phyloP scores from a whole-genome alignment of 179 eudicot species.

The Vitellaria paradoxa region DNA sequence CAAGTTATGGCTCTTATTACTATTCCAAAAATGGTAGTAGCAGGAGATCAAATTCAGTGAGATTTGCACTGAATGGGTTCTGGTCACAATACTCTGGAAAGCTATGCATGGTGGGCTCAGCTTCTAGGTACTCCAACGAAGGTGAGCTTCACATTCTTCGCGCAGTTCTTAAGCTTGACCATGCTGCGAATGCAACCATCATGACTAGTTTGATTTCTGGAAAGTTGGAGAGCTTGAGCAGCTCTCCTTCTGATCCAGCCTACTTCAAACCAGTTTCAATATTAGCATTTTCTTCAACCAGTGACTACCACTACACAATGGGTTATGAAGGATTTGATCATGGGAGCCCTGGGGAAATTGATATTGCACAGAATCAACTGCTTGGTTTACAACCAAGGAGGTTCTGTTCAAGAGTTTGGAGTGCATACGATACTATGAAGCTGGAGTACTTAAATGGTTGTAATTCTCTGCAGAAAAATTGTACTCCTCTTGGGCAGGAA shows the following conservation, averaged over 20 bases:
- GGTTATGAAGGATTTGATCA: background rate
- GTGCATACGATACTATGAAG: background rate
- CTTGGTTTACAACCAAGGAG: conserved; percentile 6
- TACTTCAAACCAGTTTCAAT: conserved; percentile 29
- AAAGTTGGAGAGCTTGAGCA: conserved; percentile 23
- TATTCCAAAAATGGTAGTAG: too few species aligned
- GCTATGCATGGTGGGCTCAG: conserved; percentile 40
- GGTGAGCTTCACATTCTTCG: conserved; percentile 15
- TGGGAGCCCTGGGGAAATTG: conserved; percentile 3
- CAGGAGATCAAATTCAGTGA: background rate
- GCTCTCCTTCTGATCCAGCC: conserved; percentile 5
- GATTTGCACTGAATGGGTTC: conserved; percentile 27
- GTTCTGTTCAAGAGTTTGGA: conserved; percentile 4
- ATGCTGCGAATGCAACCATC: conserved; percentile 1
- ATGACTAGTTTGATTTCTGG: conserved; percentile 24
- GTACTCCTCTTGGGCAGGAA: conserved; percentile 15
- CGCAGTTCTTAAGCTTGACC: conserved; percentile 29
- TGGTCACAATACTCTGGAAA: conserved; percentile 30
- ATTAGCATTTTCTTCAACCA: background rate
- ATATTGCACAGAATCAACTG: background rate
- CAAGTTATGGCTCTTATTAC: background rate
- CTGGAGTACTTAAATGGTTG: conserved; percentile 26
- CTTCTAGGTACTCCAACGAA: conserved; percentile 11
- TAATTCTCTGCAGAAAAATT: background rate
- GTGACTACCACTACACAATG: conserved; percentile 22